phyloP scores from a whole-genome alignment of 768 basidiomycete genomes.

The Psilocybe tampanensis region DNA sequence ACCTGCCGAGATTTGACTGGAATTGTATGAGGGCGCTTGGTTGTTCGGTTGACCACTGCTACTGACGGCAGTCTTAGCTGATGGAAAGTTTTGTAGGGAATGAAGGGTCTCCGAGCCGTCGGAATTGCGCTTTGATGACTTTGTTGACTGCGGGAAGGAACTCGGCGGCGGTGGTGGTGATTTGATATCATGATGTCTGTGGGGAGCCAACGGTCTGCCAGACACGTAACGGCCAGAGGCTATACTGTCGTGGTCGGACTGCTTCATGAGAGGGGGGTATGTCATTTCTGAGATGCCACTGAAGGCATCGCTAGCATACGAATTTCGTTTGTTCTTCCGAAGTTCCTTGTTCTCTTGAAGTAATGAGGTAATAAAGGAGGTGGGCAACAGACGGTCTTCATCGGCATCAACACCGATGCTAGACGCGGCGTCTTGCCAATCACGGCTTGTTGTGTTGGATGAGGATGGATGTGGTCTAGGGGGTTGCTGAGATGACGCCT shows the following conservation, averaged over 20 bases:
- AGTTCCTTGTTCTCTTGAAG: slow-evolving; percentile 45
- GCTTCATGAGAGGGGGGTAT: slow-evolving; percentile 44
- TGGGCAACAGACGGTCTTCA: slow-evolving; percentile 60
- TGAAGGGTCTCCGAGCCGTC: slow-evolving; percentile 44
- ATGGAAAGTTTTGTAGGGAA: slow-evolving; percentile 30
- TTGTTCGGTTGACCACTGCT: slow-evolving; percentile 29
- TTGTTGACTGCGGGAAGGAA: slow-evolving; percentile 33
- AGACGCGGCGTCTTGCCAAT: slow-evolving; percentile 66
- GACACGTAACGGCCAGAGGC: slow-evolving; percentile 7
- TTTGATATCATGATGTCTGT: slow-evolving; percentile 15
- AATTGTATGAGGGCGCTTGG: slow-evolving; percentile 30
- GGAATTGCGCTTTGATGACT: slow-evolving; percentile 24
- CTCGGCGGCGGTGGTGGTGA: slow-evolving; percentile 33
- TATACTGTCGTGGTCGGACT: slow-evolving; percentile 13
- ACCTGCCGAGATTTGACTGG: slow-evolving; percentile 20
- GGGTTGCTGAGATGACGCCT: not conserved
- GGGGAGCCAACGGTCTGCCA: not conserved
- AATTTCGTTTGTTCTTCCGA: slow-evolving; percentile 29
- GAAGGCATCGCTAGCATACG: slow-evolving; percentile 41
- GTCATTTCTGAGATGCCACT: slow-evolving; percentile 59
- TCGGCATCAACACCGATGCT: slow-evolving; percentile 56
- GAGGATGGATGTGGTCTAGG: slow-evolving; percentile 10
- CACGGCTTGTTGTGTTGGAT: slow-evolving; percentile 39
- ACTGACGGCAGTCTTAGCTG: slow-evolving; percentile 27
- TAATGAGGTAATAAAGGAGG: slow-evolving; percentile 62